Percentiles rank a stretch among this genome's conserved stretches.
phyloP scores from a whole-genome alignment of 768 basidiomycete species.

The Termitomyces sp. region DNA sequence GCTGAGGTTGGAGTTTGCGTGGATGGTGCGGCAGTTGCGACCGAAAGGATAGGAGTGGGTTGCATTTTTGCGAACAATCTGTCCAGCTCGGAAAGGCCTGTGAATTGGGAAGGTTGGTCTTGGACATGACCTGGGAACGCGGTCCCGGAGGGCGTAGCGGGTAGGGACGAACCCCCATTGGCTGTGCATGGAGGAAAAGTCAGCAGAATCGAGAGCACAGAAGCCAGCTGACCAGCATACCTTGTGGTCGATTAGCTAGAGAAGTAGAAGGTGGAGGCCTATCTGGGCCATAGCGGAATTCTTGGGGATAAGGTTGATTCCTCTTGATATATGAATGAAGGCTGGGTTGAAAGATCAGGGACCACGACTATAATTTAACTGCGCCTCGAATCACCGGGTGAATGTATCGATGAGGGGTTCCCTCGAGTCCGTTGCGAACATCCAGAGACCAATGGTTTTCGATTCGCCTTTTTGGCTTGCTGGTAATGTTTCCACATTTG shows the following conservation, averaged over 20 bases:
- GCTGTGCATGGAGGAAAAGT: conserved; percentile 4
- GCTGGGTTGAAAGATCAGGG: conserved; percentile 27
- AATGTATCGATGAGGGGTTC: conserved; percentile 59
- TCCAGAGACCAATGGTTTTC: conserved; percentile 72
- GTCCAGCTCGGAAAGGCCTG: conserved; percentile 38
- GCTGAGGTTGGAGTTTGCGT: not conserved
- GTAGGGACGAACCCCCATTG: not conserved
- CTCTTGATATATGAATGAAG: conserved; percentile 62
- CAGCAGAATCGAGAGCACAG: not conserved
- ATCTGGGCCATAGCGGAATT: conserved; percentile 66
- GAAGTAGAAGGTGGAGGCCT: conserved; percentile 55
- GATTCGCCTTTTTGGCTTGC: conserved; percentile 52
- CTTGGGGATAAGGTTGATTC: conserved; percentile 67
- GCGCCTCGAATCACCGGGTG: conserved; percentile 10
- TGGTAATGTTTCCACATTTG: conserved; percentile 39
- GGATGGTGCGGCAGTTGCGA: conserved; percentile 1
- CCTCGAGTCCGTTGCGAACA: conserved; percentile 62
- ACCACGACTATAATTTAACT: not conserved
- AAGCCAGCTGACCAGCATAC: conserved; percentile 9
- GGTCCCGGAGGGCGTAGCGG: not conserved
- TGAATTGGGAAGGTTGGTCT: conserved; percentile 3
- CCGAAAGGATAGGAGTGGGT: conserved; percentile 18
- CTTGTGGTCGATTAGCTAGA: conserved; percentile 18
- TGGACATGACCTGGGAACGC: conserved; percentile 2
- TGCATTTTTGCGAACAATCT: conserved; percentile 43